Evolutionary conservation across 306 rosid genomes (phyloP).

Genomic region (Rosa multiflora): DNA sequence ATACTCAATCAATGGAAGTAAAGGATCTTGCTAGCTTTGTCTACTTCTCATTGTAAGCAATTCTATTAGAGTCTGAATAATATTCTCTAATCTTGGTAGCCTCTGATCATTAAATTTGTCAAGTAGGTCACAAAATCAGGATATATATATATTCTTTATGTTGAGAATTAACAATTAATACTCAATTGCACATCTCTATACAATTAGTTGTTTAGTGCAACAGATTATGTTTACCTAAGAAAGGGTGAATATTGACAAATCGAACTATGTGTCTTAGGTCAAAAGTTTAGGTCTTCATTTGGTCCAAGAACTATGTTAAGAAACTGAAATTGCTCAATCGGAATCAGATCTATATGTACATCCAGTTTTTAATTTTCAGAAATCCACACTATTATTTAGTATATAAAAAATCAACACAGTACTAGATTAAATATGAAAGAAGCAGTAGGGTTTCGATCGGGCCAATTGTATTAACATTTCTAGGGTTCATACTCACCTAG

Average conservation of each 20-base stretch:
- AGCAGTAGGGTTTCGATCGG: conserved; percentile 27
- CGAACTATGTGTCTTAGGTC: conserved; percentile 1
- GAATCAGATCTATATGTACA: not conserved
- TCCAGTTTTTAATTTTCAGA: conserved; percentile 8
- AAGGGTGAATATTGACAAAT: not conserved
- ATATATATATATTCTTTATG: not conserved
- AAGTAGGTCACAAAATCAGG: not conserved
- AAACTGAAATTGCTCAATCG: conserved; percentile 8
- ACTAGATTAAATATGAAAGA: conserved; percentile 23
- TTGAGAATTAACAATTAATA: not conserved
- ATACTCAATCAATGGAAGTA: conserved; percentile 2
- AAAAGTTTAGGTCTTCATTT: conserved; percentile 24
- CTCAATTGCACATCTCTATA: not conserved
- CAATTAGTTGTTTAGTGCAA: not conserved
- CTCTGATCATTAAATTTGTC: not conserved
- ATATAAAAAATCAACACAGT: conserved; percentile 32
- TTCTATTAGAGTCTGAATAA: not conserved
- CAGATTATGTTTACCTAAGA: not conserved
- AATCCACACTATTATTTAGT: conserved; percentile 30
- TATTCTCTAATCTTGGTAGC: not conserved
- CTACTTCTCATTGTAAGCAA: not conserved
- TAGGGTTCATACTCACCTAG: conserved; percentile 45
- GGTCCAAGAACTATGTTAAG: conserved; percentile 2
- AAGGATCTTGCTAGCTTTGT: not conserved
- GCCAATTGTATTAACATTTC: conserved; percentile 43